phyloP scores from a whole-genome alignment of 2,329 filamentous ascomycete genomes.

The Ceratocystis variospora region DNA sequence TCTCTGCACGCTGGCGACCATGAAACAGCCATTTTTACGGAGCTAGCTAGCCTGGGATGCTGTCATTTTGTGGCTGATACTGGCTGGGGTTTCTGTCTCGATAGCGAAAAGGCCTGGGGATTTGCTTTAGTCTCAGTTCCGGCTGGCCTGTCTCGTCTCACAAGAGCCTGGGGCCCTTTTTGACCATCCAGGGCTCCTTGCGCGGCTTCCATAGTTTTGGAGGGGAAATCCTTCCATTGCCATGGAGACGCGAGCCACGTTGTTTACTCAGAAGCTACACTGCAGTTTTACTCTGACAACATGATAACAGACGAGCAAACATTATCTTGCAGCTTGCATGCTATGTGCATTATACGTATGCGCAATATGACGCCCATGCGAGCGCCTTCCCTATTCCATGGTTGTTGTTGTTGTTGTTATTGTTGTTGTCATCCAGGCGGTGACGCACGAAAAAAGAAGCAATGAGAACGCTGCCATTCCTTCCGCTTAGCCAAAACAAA shows the following conservation, averaged over 20 bases:
- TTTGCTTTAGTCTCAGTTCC: not conserved
- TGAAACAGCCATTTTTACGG: not conserved
- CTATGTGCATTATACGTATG: too few species aligned
- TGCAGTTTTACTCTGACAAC: not conserved
- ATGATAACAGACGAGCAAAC: too few species aligned
- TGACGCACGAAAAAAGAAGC: not conserved
- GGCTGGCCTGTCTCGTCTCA: not conserved
- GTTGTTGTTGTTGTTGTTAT: not conserved
- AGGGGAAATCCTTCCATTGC: slow-evolving; percentile 10
- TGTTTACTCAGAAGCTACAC: slow-evolving; percentile 7
- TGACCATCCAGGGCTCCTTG: not conserved
- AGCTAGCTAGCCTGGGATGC: not conserved
- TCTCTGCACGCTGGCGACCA: not conserved
- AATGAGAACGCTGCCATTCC: not conserved
- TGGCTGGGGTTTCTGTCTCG: not conserved
- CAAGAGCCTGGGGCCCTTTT: not conserved
- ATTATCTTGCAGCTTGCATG: too few species aligned
- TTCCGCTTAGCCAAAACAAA: slow-evolving; percentile 2
- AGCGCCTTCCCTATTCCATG: not conserved
- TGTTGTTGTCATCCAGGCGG: not conserved
- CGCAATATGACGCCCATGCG: not conserved
- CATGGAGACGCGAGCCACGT: slow-evolving; percentile 7
- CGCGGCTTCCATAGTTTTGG: not conserved
- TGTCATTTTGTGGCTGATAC: not conserved
- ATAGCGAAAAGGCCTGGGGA: not conserved